These are phyloP conservation scores for Psilocybe mexicana DNA, from an alignment of 1,284 basidiomycete genomes.

Conservation along the genomic window DNA sequence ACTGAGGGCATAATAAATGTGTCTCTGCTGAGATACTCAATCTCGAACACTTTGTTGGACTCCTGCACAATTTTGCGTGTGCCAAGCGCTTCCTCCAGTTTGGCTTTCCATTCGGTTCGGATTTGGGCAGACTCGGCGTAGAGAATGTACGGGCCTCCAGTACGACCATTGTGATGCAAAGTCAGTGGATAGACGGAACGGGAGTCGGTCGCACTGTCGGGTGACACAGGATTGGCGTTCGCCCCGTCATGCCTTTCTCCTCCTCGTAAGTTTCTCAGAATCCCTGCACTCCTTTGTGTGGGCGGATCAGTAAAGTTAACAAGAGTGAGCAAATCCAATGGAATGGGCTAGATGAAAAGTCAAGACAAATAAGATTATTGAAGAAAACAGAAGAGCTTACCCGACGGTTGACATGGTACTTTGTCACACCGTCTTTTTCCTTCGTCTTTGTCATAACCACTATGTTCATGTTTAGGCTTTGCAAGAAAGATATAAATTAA, in stretches of 20 bases:
- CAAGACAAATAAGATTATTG: background rate
- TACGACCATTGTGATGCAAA: conserved; percentile 81
- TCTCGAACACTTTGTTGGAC: conserved; percentile 90
- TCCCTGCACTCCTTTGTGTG: conserved; percentile 62
- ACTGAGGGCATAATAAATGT: conserved; percentile 79
- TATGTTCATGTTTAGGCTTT: conserved; percentile 28
- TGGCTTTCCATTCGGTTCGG: conserved; percentile 85
- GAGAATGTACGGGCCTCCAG: conserved; percentile 83
- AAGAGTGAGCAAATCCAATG: conserved; percentile 81
- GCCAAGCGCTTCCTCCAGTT: conserved; percentile 86
- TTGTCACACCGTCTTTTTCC: conserved; percentile 71
- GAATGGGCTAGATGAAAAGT: conserved; percentile 68
- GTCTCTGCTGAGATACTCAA: conserved; percentile 82
- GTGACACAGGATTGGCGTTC: conserved; percentile 31
- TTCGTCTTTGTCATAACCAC: conserved; percentile 88
- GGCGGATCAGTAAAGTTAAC: conserved; percentile 80
- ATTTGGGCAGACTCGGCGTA: conserved; percentile 80
- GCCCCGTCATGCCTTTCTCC: conserved; percentile 33
- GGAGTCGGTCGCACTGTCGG: conserved; percentile 61
- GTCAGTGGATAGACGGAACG: conserved; percentile 82
- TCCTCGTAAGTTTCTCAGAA: conserved; percentile 55
- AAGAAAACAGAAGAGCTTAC: conserved; percentile 42
- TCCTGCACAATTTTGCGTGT: conserved; percentile 87
- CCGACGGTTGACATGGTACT: conserved; percentile 78
- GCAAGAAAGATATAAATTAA: background rate